Conservation (phyloP, 2,329 filamentous ascomycete species). For the Epichloe hybrida region DNA sequence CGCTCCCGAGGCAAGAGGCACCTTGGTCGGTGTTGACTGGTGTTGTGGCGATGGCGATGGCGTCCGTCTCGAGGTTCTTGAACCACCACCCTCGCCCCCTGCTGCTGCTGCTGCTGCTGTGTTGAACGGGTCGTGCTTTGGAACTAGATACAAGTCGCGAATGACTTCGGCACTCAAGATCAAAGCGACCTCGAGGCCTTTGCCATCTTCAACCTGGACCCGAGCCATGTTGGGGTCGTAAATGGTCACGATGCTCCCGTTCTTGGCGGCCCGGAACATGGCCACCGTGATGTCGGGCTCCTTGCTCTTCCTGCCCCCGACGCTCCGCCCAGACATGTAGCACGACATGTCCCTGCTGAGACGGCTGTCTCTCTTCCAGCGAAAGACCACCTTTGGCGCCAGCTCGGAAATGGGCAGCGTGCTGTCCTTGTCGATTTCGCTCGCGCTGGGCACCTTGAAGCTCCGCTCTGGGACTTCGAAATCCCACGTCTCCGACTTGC, state of each 20-base stretch:
- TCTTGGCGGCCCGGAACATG: conserved; percentile 59
- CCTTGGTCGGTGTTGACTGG: neutral
- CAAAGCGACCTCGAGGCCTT: conserved; percentile 78
- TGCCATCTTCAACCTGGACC: conserved; percentile 86
- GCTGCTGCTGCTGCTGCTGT: conserved; percentile 31
- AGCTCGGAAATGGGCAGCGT: conserved; percentile 26
- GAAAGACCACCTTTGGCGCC: conserved; percentile 67
- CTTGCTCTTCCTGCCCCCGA: conserved; percentile 65
- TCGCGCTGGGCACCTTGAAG: conserved; percentile 69
- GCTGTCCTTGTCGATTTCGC: conserved; percentile 62
- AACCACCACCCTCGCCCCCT: neutral
- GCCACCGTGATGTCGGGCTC: conserved; percentile 95
- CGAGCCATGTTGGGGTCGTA: conserved; percentile 88
- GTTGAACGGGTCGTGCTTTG: conserved; percentile 68
- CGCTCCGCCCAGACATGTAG: conserved; percentile 67
- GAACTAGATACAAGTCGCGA: conserved; percentile 49
- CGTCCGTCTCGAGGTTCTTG: conserved; percentile 2
- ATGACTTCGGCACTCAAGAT: conserved; percentile 50
- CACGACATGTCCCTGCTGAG: conserved; percentile 81
- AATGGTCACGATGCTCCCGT: conserved; percentile 57
- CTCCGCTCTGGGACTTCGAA: conserved; percentile 83
- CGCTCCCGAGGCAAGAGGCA: conserved; percentile 23
- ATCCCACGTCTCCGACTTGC: conserved; percentile 68
- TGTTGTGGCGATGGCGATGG: conserved; percentile 15
- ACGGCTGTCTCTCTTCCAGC: conserved; percentile 80